A percentile compares a stretch with the other conserved stretches of the same genome.
phyloP scores from a whole-genome alignment of 2,329 filamentous ascomycete species.

The Nemania sp. region DNA sequence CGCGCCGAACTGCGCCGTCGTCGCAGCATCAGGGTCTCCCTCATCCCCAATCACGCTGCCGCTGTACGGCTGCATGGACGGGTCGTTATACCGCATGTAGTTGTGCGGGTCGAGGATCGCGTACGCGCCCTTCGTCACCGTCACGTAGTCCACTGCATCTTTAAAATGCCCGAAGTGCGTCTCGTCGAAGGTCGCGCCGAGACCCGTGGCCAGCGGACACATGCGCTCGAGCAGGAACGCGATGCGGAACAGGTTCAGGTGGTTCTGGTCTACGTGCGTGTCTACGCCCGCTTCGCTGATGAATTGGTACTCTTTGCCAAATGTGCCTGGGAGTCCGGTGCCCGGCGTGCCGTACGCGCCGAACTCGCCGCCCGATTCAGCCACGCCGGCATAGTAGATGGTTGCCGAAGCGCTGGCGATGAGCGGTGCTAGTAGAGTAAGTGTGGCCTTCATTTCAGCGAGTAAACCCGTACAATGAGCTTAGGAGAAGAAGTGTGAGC shows the following conservation, averaged over 20 bases:
- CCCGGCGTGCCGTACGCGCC: constrained; percentile 48
- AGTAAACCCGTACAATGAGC: neutral
- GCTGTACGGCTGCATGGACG: constrained; percentile 50
- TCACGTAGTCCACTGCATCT: constrained; percentile 54
- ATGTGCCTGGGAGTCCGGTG: constrained; percentile 52
- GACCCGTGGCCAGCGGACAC: constrained; percentile 49
- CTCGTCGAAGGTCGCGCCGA: constrained; percentile 54
- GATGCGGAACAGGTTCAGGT: constrained; percentile 53
- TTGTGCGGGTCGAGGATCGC: constrained; percentile 56
- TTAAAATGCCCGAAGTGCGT: constrained; percentile 51
- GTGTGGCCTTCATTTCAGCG: constrained; percentile 30
- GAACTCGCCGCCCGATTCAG: constrained; percentile 52
- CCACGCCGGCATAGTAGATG: constrained; percentile 53
- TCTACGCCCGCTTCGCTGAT: constrained; percentile 51
- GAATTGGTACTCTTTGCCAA: constrained; percentile 55
- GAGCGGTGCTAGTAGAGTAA: constrained; percentile 22
- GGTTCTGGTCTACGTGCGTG: constrained; percentile 50
- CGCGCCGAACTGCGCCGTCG: constrained; percentile 49
- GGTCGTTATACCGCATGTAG: constrained; percentile 58
- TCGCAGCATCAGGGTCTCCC: constrained; percentile 48
- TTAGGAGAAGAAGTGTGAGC: neutral
- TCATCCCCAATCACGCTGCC: constrained; percentile 54
- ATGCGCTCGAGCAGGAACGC: constrained; percentile 56
- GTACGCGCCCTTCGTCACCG: constrained; percentile 49
- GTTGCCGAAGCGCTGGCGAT: constrained; percentile 43